These are phyloP conservation scores for Monosporascus sp. DNA, from an alignment of 2,329 filamentous ascomycete genomes.

Conservation along the genomic window DNA sequence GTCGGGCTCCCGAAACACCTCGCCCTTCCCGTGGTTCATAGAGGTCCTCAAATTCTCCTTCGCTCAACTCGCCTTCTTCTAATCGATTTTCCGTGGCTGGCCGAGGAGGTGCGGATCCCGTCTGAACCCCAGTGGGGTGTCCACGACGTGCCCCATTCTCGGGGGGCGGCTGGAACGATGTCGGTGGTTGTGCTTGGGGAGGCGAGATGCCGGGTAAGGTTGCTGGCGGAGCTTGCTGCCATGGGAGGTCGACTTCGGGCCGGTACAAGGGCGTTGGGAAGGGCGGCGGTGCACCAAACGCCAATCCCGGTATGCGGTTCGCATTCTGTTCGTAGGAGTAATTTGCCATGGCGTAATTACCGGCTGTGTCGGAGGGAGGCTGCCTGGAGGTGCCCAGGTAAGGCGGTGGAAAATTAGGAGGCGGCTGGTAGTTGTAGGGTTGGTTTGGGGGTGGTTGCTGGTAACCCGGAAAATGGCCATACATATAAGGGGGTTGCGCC, in stretches of 20 bases:
- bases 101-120: neutral
- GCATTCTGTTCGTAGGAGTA: slow-evolving; percentile 34
- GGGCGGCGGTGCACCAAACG: slow-evolving; percentile 21
- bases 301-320: slow-evolving; percentile 34
- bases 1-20: slow-evolving; percentile 5
- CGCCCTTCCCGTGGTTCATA: slow-evolving; percentile 39
- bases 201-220: neutral
- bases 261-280: slow-evolving; percentile 10
- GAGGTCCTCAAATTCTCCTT: slow-evolving; percentile 56
- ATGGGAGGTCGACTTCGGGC: slow-evolving; percentile 5
- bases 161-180: neutral
- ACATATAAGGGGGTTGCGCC: slow-evolving; percentile 34
- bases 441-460: slow-evolving; percentile 18
- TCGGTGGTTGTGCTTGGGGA: neutral
- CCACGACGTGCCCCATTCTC: neutral
- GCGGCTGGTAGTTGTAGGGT: slow-evolving; percentile 10
- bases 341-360: slow-evolving; percentile 26
- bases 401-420: slow-evolving; percentile 8
- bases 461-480: slow-evolving; percentile 27
- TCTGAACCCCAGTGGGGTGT: neutral
- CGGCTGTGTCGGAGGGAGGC: slow-evolving; percentile 5
- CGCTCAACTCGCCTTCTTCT: slow-evolving; percentile 76
- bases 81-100: slow-evolving; percentile 6
- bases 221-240: slow-evolving; percentile 7
- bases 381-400: slow-evolving; percentile 9